Base-by-base conservation (phyloP, 2,329 filamentous ascomycete genomes). In the Chrysoporthe deuterocubensis region DNA sequence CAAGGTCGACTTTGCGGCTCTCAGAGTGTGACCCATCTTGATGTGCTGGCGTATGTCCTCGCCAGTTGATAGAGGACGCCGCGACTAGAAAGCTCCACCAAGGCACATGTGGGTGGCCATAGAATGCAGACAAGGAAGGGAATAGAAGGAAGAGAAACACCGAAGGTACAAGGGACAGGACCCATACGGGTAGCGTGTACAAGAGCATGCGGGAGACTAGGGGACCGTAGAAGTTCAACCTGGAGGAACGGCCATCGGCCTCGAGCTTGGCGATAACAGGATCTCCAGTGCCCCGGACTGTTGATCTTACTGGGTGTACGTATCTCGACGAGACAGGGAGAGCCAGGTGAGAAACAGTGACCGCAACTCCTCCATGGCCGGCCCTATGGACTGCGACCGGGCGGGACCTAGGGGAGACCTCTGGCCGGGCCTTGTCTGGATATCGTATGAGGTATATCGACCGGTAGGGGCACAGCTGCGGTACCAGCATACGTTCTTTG, bases 41-140 rank as follows among this genome's bases (percentile, higher is more conserved):
- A 94, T 96, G 93, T 91, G 93, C 86, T 96, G 93, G 93, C 93
- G 90, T 90, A 84, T 85, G 85, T 90, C 85, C 85, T 89, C 87
- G 87, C 92, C 92, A 95, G 90, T 94, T 89, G 86, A 89, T 88
- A 83, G 84, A 84, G 86, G 81, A 80, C 82, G 83, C 82, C 84
- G 83, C 85, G 82, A 85, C 85, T 87, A 87, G 82, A 75, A 83
- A 85, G 84, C 85, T 87, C 87, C 87, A 89, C 87, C 80, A 79
- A 81, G 79, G 81, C 82, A 84, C 80, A 82, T 81, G 79, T 78
- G 79, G 77, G 73, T 70, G 75, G 72, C 68, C 62, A 69, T 68
- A 54, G 68, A 64, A 69, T 69, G 68, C 65, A 69, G 68, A 67
- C 66, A 65, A 43, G 67, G 56, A 65, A 65, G 65, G 57, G 64